A percentile compares a stretch with the other conserved stretches of the same genome.
Evolutionary conservation across 129 eudicot genomes (phyloP).

Genomic region (Logfia minima): DNA sequence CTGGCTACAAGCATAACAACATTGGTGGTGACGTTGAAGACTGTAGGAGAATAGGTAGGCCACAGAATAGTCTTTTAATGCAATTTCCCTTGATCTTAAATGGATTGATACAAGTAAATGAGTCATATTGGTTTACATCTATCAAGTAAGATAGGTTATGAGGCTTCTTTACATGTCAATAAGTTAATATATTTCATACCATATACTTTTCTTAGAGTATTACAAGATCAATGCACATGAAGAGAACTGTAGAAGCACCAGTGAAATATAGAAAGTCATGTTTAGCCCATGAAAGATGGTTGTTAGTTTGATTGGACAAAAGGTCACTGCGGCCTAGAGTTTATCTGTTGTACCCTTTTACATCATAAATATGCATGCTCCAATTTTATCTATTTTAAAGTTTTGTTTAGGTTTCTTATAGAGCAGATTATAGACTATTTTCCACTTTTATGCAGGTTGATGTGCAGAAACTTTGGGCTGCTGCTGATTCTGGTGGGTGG

Average conservation of each 20-base stretch:
- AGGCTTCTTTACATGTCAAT: background rate
- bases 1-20: background rate
- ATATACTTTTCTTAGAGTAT: background rate
- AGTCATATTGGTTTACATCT: conserved; percentile 3
- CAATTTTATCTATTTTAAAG: background rate
- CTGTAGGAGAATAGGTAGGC: too few relatives aligned
- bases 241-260: background rate
- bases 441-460: conserved; percentile 47
- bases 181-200: background rate
- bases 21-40: too few relatives aligned
- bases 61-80: conserved; percentile 4
- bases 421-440: conserved; percentile 3
- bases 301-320: background rate
- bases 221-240: conserved; percentile 11
- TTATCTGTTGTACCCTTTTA: conserved; percentile 10
- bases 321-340: background rate
- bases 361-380: background rate
- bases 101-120: conserved; percentile 6
- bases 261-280: conserved; percentile 2
- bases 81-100: background rate
- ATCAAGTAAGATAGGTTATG: conserved; percentile 6
- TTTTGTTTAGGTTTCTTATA: background rate
- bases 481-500: conserved; percentile 90
- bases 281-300: background rate
- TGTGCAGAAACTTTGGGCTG: conserved; percentile 71